Conservation (phyloP, 176 grass and related monocot species). For the Neostapfia colusana region DNA sequence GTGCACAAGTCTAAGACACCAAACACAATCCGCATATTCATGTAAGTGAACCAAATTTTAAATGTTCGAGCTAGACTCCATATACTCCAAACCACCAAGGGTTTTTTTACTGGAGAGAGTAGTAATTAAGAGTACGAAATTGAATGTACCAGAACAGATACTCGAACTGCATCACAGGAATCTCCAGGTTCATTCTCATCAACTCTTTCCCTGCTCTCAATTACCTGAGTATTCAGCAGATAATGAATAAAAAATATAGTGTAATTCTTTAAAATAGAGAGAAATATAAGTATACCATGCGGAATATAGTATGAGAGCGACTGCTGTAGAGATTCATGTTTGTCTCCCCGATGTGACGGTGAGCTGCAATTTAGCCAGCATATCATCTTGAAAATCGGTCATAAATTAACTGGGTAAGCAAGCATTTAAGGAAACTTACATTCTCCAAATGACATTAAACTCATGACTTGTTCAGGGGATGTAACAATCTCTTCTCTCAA, state of each 20-base stretch:
- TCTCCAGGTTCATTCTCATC: conserved; percentile 60
- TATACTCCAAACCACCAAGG: conserved; percentile 7
- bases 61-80: not conserved
- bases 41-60: not conserved
- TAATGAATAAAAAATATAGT: conserved; percentile 26
- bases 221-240: conserved; percentile 55
- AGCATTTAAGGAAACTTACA: conserved; percentile 54
- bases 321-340: conserved; percentile 98
- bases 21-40: not conserved
- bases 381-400: conserved; percentile 22
- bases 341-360: conserved; percentile 93
- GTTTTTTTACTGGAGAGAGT: not conserved
- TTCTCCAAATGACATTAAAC: conserved; percentile 91
- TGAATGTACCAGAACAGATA: conserved; percentile 77
- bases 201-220: conserved; percentile 78
- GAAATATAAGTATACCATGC: conserved; percentile 62
- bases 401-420: conserved; percentile 24
- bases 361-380: conserved; percentile 54
- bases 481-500: conserved; percentile 97
- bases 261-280: conserved; percentile 9
- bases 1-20: not conserved
- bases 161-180: conserved; percentile 84
- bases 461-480: conserved; percentile 74
- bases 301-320: conserved; percentile 95
- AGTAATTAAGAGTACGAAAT: conserved; percentile 28